Evolutionary conservation across 768 basidiomycete genomes (phyloP).

Genomic region (Artomyces pyxidatus): DNA sequence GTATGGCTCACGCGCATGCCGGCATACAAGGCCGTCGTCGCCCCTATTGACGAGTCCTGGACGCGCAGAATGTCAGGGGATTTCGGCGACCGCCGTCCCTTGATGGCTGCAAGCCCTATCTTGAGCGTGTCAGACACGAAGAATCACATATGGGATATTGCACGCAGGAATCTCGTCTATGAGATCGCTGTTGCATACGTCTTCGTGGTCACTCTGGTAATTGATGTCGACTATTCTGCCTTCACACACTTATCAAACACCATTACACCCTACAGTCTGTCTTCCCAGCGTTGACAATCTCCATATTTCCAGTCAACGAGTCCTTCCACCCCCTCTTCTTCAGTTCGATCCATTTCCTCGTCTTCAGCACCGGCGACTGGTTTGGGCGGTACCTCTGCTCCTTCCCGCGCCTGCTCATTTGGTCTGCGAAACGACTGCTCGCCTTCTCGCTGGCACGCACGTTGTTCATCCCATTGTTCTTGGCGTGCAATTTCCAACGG

Average conservation of each 20-base stretch:
- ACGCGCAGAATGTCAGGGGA: constrained; percentile 16
- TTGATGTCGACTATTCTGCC: constrained; percentile 17
- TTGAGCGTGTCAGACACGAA: constrained; percentile 28
- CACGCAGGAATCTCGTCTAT: constrained; percentile 57
- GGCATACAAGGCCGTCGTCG: constrained; percentile 47
- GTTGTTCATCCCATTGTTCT: constrained; percentile 77
- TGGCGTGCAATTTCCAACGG: constrained; percentile 80
- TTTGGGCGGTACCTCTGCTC: constrained; percentile 62
- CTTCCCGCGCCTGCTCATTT: constrained; percentile 55
- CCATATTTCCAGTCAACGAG: constrained; percentile 59
- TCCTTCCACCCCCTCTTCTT: constrained; percentile 76
- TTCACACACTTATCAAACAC: background rate
- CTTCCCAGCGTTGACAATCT: constrained; percentile 80
- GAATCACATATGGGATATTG: constrained; percentile 40
- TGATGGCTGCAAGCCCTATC: constrained; percentile 27
- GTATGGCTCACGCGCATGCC: constrained; percentile 50
- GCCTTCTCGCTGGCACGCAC: constrained; percentile 60
- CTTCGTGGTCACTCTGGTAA: constrained; percentile 73
- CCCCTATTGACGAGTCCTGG: constrained; percentile 32
- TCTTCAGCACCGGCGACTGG: constrained; percentile 70
- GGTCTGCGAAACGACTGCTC: constrained; percentile 59
- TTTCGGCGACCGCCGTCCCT: constrained; percentile 27
- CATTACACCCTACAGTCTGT: constrained; percentile 49
- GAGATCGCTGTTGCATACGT: constrained; percentile 70
- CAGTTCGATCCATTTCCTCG: constrained; percentile 66